Conservation (phyloP, 2,329 filamentous ascomycete genomes). For the Trichoderma polysporum region DNA sequence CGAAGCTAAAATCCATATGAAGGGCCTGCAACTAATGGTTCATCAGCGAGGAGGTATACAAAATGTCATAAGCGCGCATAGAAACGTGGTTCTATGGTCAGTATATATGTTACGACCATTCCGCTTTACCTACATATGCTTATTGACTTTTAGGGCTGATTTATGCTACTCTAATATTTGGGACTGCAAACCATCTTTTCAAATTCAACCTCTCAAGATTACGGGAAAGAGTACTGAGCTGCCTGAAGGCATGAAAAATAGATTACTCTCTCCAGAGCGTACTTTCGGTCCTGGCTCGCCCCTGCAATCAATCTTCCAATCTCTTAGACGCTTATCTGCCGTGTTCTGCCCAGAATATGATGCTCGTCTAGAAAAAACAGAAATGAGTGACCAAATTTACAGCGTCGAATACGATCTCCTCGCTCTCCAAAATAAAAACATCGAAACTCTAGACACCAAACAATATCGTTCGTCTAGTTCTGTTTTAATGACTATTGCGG, state of each 20-base stretch:
- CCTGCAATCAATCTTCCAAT: background rate
- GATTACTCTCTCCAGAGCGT: background rate
- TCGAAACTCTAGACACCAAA: background rate
- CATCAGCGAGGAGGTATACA: constrained; percentile 1
- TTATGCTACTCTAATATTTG: background rate
- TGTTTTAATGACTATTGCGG: background rate
- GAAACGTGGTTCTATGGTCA: background rate
- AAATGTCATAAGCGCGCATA: background rate
- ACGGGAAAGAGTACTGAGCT: background rate
- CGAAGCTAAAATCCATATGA: background rate
- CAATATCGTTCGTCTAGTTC: background rate
- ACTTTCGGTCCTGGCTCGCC: background rate
- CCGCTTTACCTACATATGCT: background rate
- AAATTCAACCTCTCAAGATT: background rate
- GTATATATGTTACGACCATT: background rate
- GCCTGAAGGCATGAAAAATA: background rate
- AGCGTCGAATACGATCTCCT: background rate
- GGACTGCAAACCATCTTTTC: background rate
- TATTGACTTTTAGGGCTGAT: background rate
- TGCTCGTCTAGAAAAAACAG: background rate
- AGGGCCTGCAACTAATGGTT: background rate
- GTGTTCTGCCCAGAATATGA: background rate
- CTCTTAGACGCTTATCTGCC: background rate
- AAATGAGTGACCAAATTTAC: background rate
- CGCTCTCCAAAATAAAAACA: background rate